These are phyloP conservation scores for Clathrus columnatus DNA, from an alignment of 768 basidiomycete species.

Conservation along the genomic window DNA sequence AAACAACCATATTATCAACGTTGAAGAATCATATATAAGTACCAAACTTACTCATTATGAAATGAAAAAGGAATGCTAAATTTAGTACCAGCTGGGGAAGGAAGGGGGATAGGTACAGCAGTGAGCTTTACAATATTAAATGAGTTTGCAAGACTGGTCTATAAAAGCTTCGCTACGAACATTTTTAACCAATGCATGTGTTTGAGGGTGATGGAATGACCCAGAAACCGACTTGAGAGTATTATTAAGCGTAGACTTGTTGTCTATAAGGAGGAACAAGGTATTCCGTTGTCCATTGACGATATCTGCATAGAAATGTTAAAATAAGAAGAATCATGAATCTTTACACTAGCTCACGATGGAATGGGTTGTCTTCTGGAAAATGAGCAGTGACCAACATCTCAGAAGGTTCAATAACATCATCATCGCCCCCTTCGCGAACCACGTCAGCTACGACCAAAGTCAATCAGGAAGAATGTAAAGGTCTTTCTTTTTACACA, in stretches of 20 bases:
- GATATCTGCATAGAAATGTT: constrained; percentile 41
- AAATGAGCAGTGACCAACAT: constrained; percentile 48
- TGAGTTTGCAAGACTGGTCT: not conserved
- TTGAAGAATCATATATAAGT: constrained; percentile 14
- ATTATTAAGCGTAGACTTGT: constrained; percentile 64
- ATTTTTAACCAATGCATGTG: constrained; percentile 60
- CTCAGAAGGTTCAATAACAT: constrained; percentile 36
- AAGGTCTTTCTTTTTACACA: too few relatives aligned
- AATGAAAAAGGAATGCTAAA: constrained; percentile 64
- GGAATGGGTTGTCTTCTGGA: constrained; percentile 65
- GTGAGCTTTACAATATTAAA: constrained; percentile 39
- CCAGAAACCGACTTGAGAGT: constrained; percentile 59
- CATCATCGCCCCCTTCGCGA: not conserved
- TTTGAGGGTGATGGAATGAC: constrained; percentile 58
- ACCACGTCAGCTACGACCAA: constrained; percentile 7
- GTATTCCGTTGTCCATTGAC: constrained; percentile 78
- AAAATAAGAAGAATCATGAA: not conserved
- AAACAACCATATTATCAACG: constrained; percentile 12
- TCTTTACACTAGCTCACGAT: constrained; percentile 42
- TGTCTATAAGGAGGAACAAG: constrained; percentile 58
- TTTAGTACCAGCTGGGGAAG: constrained; percentile 47
- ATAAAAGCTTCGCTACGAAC: constrained; percentile 29
- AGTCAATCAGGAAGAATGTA: too few relatives aligned
- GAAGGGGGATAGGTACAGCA: constrained; percentile 40
- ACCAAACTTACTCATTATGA: constrained; percentile 67